Base-by-base conservation (phyloP, 495 filamentous ascomycete species). In the Neurospora tetraspora region DNA sequence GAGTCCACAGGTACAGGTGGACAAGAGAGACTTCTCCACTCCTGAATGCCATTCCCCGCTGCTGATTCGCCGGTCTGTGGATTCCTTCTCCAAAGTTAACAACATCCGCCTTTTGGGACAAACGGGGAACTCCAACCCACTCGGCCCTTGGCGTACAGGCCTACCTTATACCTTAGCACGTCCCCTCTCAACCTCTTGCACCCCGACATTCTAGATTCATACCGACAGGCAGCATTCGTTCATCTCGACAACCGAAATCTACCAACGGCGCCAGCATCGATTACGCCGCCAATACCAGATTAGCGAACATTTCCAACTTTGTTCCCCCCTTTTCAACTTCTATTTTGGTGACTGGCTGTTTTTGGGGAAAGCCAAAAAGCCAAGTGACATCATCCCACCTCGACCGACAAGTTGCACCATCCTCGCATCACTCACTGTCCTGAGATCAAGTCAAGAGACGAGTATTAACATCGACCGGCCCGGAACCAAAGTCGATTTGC, bases 401-500 rank as follows among this genome's bases (percentile, higher is more conserved):
- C 53, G 53, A 61, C 53, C 53, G 53, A 61, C 53, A 61, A 61
- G 53, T 76, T 80, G 76, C 42, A 76, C 70, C 71, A 76, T 43
- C 53, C 77, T 59, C 53, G 23, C 53, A 31, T 61, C 53, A 31
- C 53, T 12, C 31, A 31, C 31, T 31, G 45, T 53, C 45, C 1
- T 2, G 45, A 23, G n/a, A 53, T 53, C 53, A 8, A 61, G 23
- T 23, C 27, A 31, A 61, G 20, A 61, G 27, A 61, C 53, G 23
- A 61, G 12, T 61, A 61, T 61, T 31, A 61, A 31, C 53, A 14
- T 18, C 23, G 27, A 16, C 23, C 53, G 53, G 53, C 27, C 53
- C 53, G 14, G 27, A 61, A 16, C 12, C 53, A 27, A 34, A 18
- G 53, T 61, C 53, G 12, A 16, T 61, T 61, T 61, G 53, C 47